Evolutionary conservation across 352 stramenopile genomes (phyloP), one percentile per base, ranked within the genome.

Genomic region (Globisporangium polare): DNA sequence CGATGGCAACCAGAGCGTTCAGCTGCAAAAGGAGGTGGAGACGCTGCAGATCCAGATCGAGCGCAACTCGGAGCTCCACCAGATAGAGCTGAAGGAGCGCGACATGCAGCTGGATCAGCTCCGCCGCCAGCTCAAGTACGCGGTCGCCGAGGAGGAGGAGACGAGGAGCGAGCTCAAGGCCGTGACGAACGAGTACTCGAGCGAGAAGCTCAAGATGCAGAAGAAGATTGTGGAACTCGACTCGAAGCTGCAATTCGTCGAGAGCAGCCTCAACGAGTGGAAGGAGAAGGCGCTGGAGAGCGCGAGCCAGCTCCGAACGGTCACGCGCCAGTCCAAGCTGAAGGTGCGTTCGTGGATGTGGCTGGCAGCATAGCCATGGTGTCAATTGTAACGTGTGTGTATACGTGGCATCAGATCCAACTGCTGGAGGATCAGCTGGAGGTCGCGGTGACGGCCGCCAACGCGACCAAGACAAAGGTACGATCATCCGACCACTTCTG

Each of bases 171-270:
- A 94, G 65, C 69, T 92, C 1, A 86, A 86, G 53, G 66, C 52
- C 5, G 57, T 73, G 17, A 83, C 69, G 2, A 83, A 73, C 39
- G 71, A 88, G 53, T 69, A 77, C 51, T 72, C 82, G 43, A 78
- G 56, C 15, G 78, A 90, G 60, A 85, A 85, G 52, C 64, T 93
- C 20, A 49, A 77, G 54, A 46, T 86, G 27, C 72, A 90, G 53
- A 91, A 90, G 63, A 87, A 78, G 63, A 69, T 85, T 35, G 81
- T 89, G 8, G 81, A 93, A 58, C 62, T 89, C 53, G 80, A 91
- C 52, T 78, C 83, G 4, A 79, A 89, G 58, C 49, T 94, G 41
- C 65, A 78, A 37, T 79, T 92, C 53, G 76, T 90, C 0, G 79
- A 90, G 52, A 68, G 67, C 13, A 83, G 74, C 39, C 64, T 92